Evolutionary conservation across 768 basidiomycete genomes (phyloP).

Genomic region (Boletus sp.): DNA sequence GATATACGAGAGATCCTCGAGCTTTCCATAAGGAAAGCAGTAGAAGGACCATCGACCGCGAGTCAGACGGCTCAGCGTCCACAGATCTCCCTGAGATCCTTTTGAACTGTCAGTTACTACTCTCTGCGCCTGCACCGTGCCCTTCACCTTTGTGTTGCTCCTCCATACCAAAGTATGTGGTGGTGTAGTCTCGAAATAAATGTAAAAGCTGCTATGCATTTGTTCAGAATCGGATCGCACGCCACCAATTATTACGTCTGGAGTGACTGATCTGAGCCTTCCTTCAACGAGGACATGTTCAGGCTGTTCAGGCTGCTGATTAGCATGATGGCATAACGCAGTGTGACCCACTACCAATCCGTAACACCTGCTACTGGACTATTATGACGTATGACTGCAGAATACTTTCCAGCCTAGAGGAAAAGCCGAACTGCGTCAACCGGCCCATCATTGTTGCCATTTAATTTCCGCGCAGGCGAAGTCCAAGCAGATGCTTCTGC

Average conservation of each 20-base stretch:
- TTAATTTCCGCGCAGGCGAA: not conserved
- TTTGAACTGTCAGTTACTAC: slow-evolving; percentile 36
- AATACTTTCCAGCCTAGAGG: not conserved
- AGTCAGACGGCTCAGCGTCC: slow-evolving; percentile 52
- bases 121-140: not conserved
- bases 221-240: not conserved
- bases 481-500: not conserved
- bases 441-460: not conserved
- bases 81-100: slow-evolving; percentile 75
- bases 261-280: not conserved
- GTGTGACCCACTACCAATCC: not conserved
- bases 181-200: not conserved
- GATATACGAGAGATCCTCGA: slow-evolving; percentile 65
- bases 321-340: not conserved
- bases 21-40: slow-evolving; percentile 71
- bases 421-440: not conserved
- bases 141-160: not conserved
- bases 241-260: not conserved
- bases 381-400: not conserved
- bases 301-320: not conserved
- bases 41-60: slow-evolving; percentile 46
- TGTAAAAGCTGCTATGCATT: not conserved
- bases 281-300: not conserved
- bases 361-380: not conserved
- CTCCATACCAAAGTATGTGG: slow-evolving; percentile 3